phyloP scores from a whole-genome alignment of 345 rosid genomes.

The Sisymbrium irio region DNA sequence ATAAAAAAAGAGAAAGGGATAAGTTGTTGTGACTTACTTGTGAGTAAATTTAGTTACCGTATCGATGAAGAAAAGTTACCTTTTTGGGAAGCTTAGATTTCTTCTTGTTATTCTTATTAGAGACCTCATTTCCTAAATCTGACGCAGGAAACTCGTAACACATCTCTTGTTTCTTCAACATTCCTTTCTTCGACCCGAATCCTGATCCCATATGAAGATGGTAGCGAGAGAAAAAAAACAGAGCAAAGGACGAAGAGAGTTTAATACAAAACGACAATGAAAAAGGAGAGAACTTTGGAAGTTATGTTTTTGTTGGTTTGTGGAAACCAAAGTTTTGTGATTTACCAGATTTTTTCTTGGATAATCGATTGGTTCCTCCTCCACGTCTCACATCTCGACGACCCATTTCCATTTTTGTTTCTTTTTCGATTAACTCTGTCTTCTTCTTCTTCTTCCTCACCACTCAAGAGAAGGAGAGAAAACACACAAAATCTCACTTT shows the following conservation, averaged over 20 bases:
- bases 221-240: conserved; percentile 1
- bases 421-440: conserved; percentile 28
- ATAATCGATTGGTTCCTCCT: conserved; percentile 53
- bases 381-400: conserved; percentile 57
- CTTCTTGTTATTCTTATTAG: conserved; percentile 47
- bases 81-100: conserved; percentile 53
- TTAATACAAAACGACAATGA: neutral
- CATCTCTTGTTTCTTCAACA: conserved; percentile 51
- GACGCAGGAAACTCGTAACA: conserved; percentile 28
- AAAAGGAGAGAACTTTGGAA: neutral
- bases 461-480: neutral
- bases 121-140: conserved; percentile 32
- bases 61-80: conserved; percentile 36
- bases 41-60: neutral
- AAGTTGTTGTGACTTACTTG: neutral
- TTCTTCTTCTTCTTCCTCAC: neutral
- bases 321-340: neutral
- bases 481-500: conserved; percentile 6
- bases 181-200: conserved; percentile 47
- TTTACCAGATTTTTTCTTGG: conserved; percentile 50
- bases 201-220: neutral
- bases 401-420: conserved; percentile 65
- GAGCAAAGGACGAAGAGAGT: neutral
- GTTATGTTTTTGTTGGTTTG: conserved; percentile 17
- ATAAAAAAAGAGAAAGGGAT: neutral